Conservation (phyloP, 768 basidiomycete genomes). For the Boletellus emodensis region DNA sequence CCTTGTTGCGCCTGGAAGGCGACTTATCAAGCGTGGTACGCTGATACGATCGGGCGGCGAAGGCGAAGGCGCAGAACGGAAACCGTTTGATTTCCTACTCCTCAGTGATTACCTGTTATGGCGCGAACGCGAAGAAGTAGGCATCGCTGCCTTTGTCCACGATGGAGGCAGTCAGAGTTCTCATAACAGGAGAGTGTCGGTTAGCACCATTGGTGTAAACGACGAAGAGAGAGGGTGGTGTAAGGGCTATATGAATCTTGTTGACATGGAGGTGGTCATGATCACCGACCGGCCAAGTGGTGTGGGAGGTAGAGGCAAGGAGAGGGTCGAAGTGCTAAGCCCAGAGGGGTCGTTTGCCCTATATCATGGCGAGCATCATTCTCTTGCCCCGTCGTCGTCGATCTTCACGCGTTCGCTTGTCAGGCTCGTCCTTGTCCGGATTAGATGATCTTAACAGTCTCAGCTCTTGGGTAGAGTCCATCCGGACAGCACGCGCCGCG, state of each 20-base stretch:
- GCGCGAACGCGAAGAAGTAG: slow-evolving; percentile 54
- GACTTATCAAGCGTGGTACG: slow-evolving; percentile 63
- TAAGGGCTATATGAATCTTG: slow-evolving; percentile 63
- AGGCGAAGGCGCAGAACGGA: slow-evolving; percentile 36
- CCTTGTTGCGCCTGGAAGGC: slow-evolving; percentile 78
- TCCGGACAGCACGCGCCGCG: slow-evolving; percentile 66
- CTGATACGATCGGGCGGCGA: slow-evolving; percentile 48
- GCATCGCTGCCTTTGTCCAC: slow-evolving; percentile 15
- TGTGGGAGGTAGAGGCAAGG: slow-evolving; percentile 36
- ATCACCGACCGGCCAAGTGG: slow-evolving; percentile 27
- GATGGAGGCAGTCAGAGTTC: slow-evolving; percentile 18
- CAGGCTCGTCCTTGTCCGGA: slow-evolving; percentile 2
- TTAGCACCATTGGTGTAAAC: slow-evolving; percentile 23
- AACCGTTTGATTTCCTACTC: slow-evolving; percentile 66
- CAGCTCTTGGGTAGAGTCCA: slow-evolving; percentile 64
- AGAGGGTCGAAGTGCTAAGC: slow-evolving; percentile 69
- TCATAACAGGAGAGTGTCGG: slow-evolving; percentile 15
- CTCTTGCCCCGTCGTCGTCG: background rate
- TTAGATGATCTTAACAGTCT: slow-evolving; percentile 11
- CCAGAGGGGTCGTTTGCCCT: slow-evolving; percentile 75
- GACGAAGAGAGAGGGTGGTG: slow-evolving; percentile 70
- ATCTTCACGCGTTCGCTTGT: background rate
- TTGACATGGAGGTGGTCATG: slow-evolving; percentile 76
- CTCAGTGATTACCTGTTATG: slow-evolving; percentile 82
- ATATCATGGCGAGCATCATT: slow-evolving; percentile 51